These are phyloP conservation scores for Dictyostelium intermedium DNA, from an alignment of 78 protist genomes.

Conservation along the genomic window DNA sequence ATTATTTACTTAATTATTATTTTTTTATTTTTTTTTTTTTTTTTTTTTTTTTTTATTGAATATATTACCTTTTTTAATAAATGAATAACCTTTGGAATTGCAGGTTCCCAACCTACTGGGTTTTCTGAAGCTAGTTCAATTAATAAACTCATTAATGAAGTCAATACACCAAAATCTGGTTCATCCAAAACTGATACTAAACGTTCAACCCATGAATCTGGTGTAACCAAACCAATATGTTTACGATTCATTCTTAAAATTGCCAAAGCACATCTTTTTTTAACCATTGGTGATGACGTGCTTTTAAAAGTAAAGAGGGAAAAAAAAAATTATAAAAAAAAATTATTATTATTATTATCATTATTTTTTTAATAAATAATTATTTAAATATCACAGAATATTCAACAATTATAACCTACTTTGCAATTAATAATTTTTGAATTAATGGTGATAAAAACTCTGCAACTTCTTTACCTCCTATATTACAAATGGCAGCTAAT, in stretches of 20 bases:
- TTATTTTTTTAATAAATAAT: not conserved
- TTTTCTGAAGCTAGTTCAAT: conserved; percentile 71
- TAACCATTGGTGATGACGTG: conserved; percentile 73
- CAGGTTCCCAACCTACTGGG: conserved; percentile 68
- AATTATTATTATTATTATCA: not conserved
- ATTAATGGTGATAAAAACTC: conserved; percentile 93
- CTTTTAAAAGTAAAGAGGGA: no score
- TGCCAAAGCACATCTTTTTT: conserved; percentile 95
- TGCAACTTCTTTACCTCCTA: conserved; percentile 96
- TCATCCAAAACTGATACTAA: conserved; percentile 86
- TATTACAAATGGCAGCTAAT: conserved; percentile 93
- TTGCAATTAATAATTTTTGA: conserved; percentile 82
- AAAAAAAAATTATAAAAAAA: not conserved
- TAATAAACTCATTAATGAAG: conserved; percentile 82
- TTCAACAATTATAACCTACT: conserved; percentile 23
- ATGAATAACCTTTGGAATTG: conserved; percentile 65
- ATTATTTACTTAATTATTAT: no score
- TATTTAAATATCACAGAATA: no score
- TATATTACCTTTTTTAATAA: conserved; percentile 62
- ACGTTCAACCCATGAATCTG: conserved; percentile 75
- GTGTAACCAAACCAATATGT: conserved; percentile 57
- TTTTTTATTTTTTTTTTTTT: not conserved
- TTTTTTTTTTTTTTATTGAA: not conserved
- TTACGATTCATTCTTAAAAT: conserved; percentile 95
- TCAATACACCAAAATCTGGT: conserved; percentile 89